Evolutionary conservation across 139 green algal genomes (phyloP).

Genomic region (Coccomyxa sp.): DNA sequence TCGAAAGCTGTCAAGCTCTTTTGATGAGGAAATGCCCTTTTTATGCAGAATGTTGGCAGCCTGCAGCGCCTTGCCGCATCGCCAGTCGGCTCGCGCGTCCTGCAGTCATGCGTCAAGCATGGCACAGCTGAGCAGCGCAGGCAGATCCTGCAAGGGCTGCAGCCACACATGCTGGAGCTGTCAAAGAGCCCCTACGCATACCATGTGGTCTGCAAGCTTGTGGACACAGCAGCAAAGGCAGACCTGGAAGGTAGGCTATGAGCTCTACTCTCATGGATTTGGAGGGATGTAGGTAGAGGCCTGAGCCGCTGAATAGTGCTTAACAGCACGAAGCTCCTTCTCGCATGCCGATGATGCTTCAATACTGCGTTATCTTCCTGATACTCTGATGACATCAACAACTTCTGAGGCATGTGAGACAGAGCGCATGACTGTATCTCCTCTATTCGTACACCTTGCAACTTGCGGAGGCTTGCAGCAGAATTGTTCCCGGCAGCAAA

Average conservation of each 20-base stretch:
- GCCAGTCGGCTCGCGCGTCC: slow-evolving; percentile 73
- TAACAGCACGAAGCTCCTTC: background rate
- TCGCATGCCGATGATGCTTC: slow-evolving; percentile 39
- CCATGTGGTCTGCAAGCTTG: slow-evolving; percentile 79
- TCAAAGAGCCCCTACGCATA: slow-evolving; percentile 77
- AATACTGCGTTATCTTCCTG: slow-evolving; percentile 75
- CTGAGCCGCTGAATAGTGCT: no score
- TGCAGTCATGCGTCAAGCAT: slow-evolving; percentile 82
- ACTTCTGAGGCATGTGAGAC: background rate
- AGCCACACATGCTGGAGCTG: slow-evolving; percentile 60
- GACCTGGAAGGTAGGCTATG: slow-evolving; percentile 37
- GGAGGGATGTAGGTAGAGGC: no score
- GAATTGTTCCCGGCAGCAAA: background rate
- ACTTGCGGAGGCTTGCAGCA: background rate
- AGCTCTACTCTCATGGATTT: no score
- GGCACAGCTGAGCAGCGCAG: slow-evolving; percentile 43
- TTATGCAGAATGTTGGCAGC: slow-evolving; percentile 28
- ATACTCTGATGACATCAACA: background rate
- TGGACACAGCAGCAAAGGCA: slow-evolving; percentile 54
- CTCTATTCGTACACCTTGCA: no score
- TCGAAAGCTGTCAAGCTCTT: background rate
- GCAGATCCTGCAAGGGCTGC: slow-evolving; percentile 62
- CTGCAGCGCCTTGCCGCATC: slow-evolving; percentile 63
- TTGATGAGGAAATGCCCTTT: background rate
- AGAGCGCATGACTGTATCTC: background rate